phyloP scores from a whole-genome alignment of 345 rosid species.

The Viola odorata region DNA sequence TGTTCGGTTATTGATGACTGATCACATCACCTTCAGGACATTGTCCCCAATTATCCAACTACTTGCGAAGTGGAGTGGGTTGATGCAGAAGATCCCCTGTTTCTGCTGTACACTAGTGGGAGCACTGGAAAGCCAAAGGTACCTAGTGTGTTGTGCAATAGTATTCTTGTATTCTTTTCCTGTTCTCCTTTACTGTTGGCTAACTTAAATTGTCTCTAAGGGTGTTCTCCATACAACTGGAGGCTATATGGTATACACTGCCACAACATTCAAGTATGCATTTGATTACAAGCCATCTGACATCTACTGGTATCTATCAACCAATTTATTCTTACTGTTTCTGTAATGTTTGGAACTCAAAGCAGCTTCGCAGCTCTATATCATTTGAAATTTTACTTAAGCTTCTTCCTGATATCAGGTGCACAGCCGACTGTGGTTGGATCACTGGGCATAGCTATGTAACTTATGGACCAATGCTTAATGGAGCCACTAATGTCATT shows the following conservation, averaged over 20 bases:
- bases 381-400: constrained; percentile 1
- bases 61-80: constrained; percentile 93
- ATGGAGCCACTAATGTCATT: constrained; percentile 75
- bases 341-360: constrained; percentile 10
- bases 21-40: constrained; percentile 46
- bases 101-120: constrained; percentile 94
- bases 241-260: constrained; percentile 95
- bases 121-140: constrained; percentile 99
- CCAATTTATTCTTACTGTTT: constrained; percentile 5
- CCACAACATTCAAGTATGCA: constrained; percentile 95
- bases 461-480: constrained; percentile 96
- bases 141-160: constrained; percentile 1
- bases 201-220: constrained; percentile 34
- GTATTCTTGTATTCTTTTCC: not conserved
- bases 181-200: not conserved
- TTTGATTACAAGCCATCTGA: constrained; percentile 92
- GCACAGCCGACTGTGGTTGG: constrained; percentile 99
- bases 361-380: not conserved
- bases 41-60: constrained; percentile 69
- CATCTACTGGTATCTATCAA: constrained; percentile 66
- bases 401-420: constrained; percentile 47
- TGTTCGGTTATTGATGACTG: constrained; percentile 13
- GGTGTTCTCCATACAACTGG: constrained; percentile 98
- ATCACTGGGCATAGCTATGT: constrained; percentile 99
- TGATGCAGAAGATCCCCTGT: constrained; percentile 98